Evolutionary conservation across 176 grass and related monocot species (phyloP), one percentile per base, ranked within the genome.

Genomic region (Triticum dicoccoides): DNA sequence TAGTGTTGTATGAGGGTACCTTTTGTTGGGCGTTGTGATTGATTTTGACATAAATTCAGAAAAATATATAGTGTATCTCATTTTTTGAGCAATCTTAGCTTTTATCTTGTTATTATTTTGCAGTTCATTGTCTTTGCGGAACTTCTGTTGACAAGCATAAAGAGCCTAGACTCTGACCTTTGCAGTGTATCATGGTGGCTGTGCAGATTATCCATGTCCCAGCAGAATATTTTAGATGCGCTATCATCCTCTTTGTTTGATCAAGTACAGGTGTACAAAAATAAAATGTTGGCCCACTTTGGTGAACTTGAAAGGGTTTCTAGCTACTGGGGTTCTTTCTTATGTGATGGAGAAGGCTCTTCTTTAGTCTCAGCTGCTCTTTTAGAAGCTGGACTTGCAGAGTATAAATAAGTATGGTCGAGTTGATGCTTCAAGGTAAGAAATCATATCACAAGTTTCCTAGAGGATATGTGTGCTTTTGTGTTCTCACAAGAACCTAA

Each of bases 81-180:
- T 3, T 65, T 65, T 14, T 81, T 38, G 6, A 87, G 61, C n/a
- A 54, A 38, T 61, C 45, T 13, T 88, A 80, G 24, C 65, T 58
- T 39, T n/a, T 69, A 13, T 84, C 67, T 84, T 87, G 79, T 92
- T 94, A 38, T 8, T 38, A 29, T 90, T 76, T 70, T 94, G 82
- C 91, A 95, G 96, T 98, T 92, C 65, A 73, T 98, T 93, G 83
- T 98, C 64, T 95, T 83, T 86, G 91, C 91, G 54, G 93, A 91
- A 59, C 88, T 92, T 86, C 72, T 98, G 18, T 87, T 95, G 27
- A 89, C 78, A 74, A 87, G 84, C 62, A 69, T 95, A 80, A 90
- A 83, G 49, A 76, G 80, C 73, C 84, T 83, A 30, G 74, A 73
- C 34, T 92, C 61, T 77, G 82, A 87, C 86, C 63, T 84, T 52